A percentile compares a stretch with the other conserved stretches of the same genome.
Conservation (phyloP, 805 yeast genomes). For the Candida fluviatilis region DNA sequence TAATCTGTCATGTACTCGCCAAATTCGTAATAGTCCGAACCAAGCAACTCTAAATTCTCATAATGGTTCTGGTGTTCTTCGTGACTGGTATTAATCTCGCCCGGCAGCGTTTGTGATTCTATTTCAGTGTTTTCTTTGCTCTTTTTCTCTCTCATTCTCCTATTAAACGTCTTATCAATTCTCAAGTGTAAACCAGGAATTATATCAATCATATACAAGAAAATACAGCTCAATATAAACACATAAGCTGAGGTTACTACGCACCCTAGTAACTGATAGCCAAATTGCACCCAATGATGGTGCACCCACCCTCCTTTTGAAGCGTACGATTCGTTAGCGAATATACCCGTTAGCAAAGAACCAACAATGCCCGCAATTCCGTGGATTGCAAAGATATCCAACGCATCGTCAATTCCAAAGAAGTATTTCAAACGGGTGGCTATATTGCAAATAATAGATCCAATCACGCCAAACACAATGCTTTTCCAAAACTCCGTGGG, state of each 20-base stretch:
- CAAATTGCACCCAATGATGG: conserved; percentile 38
- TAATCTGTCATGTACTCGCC: conserved; percentile 40
- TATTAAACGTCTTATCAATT: conserved; percentile 36
- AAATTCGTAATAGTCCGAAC: conserved; percentile 37
- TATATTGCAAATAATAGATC: conserved; percentile 32
- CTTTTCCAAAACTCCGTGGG: conserved; percentile 37
- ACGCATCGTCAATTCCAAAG: conserved; percentile 38
- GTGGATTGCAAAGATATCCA: conserved; percentile 42
- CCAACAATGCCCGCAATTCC: conserved; percentile 41
- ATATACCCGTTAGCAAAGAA: conserved; percentile 36
- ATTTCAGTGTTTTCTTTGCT: conserved; percentile 7
- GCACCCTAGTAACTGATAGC: conserved; percentile 35
- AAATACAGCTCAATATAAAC: conserved; percentile 25
- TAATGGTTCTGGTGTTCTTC: conserved; percentile 7
- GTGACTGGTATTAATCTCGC: conserved; percentile 4
- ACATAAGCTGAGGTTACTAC: conserved; percentile 32
- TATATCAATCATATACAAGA: conserved; percentile 32
- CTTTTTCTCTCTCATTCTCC: conserved; percentile 18
- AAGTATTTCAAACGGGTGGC: conserved; percentile 38
- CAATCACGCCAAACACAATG: conserved; percentile 35
- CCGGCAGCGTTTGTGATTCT: conserved; percentile 15
- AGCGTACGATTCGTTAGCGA: conserved; percentile 28
- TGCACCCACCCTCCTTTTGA: conserved; percentile 40
- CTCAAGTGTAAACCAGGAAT: conserved; percentile 40
- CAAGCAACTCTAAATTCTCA: conserved; percentile 31